Base-by-base conservation (phyloP, 2,329 filamentous ascomycete species). In the Cladophialophora psammophila region DNA sequence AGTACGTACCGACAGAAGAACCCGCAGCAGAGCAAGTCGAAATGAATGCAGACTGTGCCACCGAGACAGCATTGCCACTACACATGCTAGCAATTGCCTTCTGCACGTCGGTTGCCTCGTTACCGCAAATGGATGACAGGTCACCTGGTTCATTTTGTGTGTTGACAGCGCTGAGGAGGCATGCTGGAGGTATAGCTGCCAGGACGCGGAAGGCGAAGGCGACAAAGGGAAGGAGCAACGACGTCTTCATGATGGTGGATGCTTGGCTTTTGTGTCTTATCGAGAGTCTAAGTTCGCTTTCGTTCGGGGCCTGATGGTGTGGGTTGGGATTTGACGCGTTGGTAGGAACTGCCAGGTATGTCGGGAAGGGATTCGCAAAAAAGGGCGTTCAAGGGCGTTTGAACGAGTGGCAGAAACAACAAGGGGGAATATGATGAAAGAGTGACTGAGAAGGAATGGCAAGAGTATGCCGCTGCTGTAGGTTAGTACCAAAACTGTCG, bases 111-210 rank as follows among this genome's bases (percentile, higher is more conserved):
- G 74, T 71, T 35, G 75, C 74, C 15, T 67, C 68, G 54, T 77
- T 72, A 56, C 78, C 78, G 67, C 81, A 83, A 57, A 82, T 71
- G 13, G 75, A 70, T 58, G 77, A 74, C 35, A 82, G 69, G 66
- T 82, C 76, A 42, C 75, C 73, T 7, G 80, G 80, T 64, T 78
- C 72, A 59, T 73, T 38, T 61, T 79, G 73, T 53, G 75, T 73
- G 67, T 83, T 83, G 71, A 86, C 78, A 42, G 81, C 83, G 50
- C 77, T 78, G 53, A 86, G 77, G 54, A 86, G 77, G 75, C 84
- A 86, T 62, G 81, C 82, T 34, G 83, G 83, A 54, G 84, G 80
- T 60, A 78, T 78, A 65, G 56, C 80, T 72, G 84, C 75, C 65
- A 84, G 72, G 65, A 81, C 79, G 63, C 83, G 69, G 65, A 60